These are phyloP conservation scores for Thuja plicata DNA, from an alignment of 83 land plant species.

Conservation along the genomic window DNA sequence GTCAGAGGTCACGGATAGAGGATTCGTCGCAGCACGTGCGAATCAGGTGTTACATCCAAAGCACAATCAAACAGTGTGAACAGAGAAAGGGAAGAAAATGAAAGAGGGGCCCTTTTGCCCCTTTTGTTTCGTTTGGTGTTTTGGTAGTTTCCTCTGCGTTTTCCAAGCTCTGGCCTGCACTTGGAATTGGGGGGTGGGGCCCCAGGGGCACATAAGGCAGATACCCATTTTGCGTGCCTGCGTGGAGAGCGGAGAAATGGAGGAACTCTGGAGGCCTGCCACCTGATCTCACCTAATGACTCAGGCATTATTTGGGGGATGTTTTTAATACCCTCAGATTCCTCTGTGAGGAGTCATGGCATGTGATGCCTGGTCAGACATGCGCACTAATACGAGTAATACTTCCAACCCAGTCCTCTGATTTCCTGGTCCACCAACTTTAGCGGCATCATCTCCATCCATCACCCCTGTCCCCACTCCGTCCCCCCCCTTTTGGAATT, in stretches of 20 bases:
- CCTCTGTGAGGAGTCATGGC: background rate
- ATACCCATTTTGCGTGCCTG: background rate
- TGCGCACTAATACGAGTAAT: conserved; percentile 3
- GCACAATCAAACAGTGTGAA: background rate
- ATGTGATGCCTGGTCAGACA: conserved; percentile 5
- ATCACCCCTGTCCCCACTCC: too few species aligned
- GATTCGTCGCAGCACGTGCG: conserved; percentile 15
- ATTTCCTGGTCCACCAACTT: conserved; percentile 6
- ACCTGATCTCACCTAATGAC: background rate
- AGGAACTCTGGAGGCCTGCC: background rate
- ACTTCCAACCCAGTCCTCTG: background rate
- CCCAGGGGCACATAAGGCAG: background rate
- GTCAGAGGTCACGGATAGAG: conserved; percentile 15
- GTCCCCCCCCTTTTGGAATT: too few species aligned
- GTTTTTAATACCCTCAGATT: background rate
- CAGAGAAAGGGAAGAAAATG: too few species aligned
- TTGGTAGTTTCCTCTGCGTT: background rate
- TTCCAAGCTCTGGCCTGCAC: background rate
- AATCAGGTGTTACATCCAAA: conserved; percentile 16
- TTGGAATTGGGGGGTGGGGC: background rate
- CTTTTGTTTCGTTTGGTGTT: too few species aligned
- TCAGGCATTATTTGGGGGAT: background rate
- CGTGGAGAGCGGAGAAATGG: background rate
- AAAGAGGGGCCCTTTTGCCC: too few species aligned
- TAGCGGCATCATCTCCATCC: background rate